phyloP scores from a whole-genome alignment of 2,329 filamentous ascomycete genomes.

The Beauveria pseudobassiana region DNA sequence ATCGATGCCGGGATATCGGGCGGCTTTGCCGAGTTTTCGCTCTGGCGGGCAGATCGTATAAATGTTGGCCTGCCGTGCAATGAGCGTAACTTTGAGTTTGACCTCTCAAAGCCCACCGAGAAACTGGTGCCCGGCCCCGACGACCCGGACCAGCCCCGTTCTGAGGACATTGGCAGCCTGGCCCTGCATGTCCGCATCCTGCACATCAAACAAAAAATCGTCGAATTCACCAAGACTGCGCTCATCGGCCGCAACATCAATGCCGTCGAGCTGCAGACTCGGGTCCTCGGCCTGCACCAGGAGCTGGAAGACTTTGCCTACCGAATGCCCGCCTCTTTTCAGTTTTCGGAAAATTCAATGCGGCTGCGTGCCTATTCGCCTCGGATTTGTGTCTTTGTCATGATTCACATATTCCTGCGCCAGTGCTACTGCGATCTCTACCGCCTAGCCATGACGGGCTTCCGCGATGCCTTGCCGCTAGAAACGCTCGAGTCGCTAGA shows the following conservation, averaged over 20 bases:
- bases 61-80: constrained; percentile 35
- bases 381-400: constrained; percentile 49
- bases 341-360: constrained; percentile 49
- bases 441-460: constrained; percentile 42
- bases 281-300: constrained; percentile 39
- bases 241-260: constrained; percentile 31
- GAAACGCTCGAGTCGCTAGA: constrained; percentile 38
- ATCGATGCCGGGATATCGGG: constrained; percentile 35
- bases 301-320: constrained; percentile 46
- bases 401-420: constrained; percentile 54
- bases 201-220: constrained; percentile 46
- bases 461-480: constrained; percentile 43
- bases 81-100: constrained; percentile 46
- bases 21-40: constrained; percentile 37
- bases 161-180: constrained; percentile 47
- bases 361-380: constrained; percentile 50
- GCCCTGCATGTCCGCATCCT: constrained; percentile 50
- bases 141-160: constrained; percentile 31
- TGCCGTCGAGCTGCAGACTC: constrained; percentile 33
- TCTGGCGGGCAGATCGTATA: constrained; percentile 34
- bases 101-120: constrained; percentile 48
- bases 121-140: constrained; percentile 39
- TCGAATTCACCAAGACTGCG: constrained; percentile 44
- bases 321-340: constrained; percentile 46
- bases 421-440: constrained; percentile 53